Conservation (phyloP, 805 yeast species). For the Wickerhamiella occidentalis region DNA sequence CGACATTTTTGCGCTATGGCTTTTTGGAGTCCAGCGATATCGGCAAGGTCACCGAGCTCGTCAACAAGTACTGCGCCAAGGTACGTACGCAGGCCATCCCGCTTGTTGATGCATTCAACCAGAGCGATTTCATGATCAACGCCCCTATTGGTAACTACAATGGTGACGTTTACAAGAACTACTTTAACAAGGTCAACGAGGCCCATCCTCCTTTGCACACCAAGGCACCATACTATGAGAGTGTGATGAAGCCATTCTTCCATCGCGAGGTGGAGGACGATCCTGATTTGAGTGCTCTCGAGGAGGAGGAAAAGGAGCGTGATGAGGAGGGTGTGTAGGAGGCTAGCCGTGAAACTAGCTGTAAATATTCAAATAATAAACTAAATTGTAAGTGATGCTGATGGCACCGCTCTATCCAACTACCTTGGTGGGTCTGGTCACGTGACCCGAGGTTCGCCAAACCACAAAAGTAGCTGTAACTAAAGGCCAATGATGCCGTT, state of each 20-base stretch:
- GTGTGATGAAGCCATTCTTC: slow-evolving; percentile 28
- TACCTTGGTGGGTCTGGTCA: too few relatives aligned
- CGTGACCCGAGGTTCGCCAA: too few relatives aligned
- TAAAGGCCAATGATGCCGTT: too few relatives aligned
- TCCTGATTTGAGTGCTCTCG: slow-evolving; percentile 12
- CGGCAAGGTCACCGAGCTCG: slow-evolving; percentile 32
- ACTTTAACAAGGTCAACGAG: slow-evolving; percentile 48
- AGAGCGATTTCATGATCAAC: slow-evolving; percentile 65
- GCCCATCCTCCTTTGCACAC: slow-evolving; percentile 33
- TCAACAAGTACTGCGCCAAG: slow-evolving; percentile 36
- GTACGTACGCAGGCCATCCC: slow-evolving; percentile 59
- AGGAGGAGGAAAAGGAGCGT: slow-evolving; percentile 16
- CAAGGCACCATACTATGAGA: slow-evolving; percentile 49
- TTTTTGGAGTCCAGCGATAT: slow-evolving; percentile 40
- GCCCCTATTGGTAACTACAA: slow-evolving; percentile 67
- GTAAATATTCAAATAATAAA: too few relatives aligned
- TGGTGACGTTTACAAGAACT: slow-evolving; percentile 72
- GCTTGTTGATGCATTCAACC: slow-evolving; percentile 68
- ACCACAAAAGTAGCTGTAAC: too few relatives aligned
- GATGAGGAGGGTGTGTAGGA: slow-evolving; percentile 4
- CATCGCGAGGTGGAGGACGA: slow-evolving; percentile 23
- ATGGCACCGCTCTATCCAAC: too few relatives aligned
- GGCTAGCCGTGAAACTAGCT: too few relatives aligned
- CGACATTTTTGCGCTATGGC: slow-evolving; percentile 53
- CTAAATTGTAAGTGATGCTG: too few relatives aligned